Conservation (phyloP, 495 filamentous ascomycete species). For the Hyaloscypha variabilis region DNA sequence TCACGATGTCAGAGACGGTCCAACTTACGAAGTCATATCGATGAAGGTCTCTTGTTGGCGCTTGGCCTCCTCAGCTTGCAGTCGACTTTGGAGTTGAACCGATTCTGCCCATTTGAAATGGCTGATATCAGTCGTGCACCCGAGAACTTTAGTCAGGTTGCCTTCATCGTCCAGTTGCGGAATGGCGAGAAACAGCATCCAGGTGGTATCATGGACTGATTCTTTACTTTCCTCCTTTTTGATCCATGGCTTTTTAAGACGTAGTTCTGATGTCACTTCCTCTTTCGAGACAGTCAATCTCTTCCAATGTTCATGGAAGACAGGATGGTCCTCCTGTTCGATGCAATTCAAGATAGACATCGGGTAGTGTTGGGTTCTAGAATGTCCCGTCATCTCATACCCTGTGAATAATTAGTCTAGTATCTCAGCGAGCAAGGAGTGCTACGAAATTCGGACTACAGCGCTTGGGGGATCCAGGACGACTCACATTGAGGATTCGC, state of each 20-base stretch:
- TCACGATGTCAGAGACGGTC: no score
- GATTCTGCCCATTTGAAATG: slow-evolving; percentile 65
- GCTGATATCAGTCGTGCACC: slow-evolving; percentile 41
- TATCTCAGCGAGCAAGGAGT: no score
- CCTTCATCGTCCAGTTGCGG: slow-evolving; percentile 55
- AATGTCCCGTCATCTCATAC: slow-evolving; percentile 32
- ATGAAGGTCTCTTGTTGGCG: slow-evolving; percentile 83
- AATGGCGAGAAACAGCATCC: slow-evolving; percentile 70
- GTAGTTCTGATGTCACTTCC: slow-evolving; percentile 63
- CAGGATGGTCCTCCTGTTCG: slow-evolving; percentile 56
- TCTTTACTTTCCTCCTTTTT: slow-evolving; percentile 51
- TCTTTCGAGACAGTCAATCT: slow-evolving; percentile 55
- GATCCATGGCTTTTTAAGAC: slow-evolving; percentile 63
- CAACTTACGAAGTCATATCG: slow-evolving; percentile 64
- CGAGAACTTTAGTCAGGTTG: slow-evolving; percentile 24
- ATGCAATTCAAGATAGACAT: slow-evolving; percentile 64
- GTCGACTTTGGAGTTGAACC: slow-evolving; percentile 60
- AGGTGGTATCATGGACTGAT: slow-evolving; percentile 52
- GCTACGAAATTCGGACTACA: no score
- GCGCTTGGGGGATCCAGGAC: background rate
- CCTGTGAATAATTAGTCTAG: slow-evolving; percentile 9
- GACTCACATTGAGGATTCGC: slow-evolving; percentile 48
- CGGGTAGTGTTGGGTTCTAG: slow-evolving; percentile 25
- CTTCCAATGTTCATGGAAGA: slow-evolving; percentile 55
- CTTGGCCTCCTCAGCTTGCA: slow-evolving; percentile 68